phyloP scores from a whole-genome alignment of 2,329 filamentous ascomycete species.

The Thelonectria blattea region DNA sequence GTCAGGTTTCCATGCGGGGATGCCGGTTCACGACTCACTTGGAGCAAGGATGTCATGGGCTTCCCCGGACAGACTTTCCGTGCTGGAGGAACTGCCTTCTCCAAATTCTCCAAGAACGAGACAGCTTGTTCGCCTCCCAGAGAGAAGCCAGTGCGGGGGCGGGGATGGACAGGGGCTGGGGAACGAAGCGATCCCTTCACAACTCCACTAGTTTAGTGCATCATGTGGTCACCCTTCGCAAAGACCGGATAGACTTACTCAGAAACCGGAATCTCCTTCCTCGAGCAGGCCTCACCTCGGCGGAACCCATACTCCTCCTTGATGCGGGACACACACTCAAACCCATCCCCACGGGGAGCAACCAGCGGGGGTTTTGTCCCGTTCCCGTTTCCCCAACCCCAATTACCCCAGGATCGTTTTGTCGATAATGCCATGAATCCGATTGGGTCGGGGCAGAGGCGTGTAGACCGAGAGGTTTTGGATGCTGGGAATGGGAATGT shows the following conservation, averaged over 20 bases:
- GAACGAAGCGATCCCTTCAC: background rate
- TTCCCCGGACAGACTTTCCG: constrained; percentile 16
- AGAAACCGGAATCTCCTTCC: background rate
- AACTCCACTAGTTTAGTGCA: constrained; percentile 6
- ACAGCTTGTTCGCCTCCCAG: background rate
- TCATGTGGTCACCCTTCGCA: background rate
- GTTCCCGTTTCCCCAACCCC: constrained; percentile 8
- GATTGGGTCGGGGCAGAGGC: background rate
- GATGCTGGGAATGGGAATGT: background rate
- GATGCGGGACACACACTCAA: background rate
- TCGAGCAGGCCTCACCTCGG: no score
- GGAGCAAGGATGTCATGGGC: background rate
- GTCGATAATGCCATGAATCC: background rate
- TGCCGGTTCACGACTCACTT: background rate
- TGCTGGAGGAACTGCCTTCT: constrained; percentile 4
- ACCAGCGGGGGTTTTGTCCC: constrained; percentile 3
- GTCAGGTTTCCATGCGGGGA: constrained; percentile 5
- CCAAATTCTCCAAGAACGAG: constrained; percentile 10
- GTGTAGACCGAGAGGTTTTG: background rate
- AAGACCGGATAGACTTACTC: constrained; percentile 12
- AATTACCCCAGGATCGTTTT: constrained; percentile 12
- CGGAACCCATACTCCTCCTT: background rate
- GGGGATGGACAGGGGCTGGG: background rate
- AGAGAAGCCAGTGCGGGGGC: constrained; percentile 3
- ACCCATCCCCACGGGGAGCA: constrained; percentile 9